Conservation (phyloP, 2,329 filamentous ascomycete genomes). For the Sarocladium brachiariae region DNA sequence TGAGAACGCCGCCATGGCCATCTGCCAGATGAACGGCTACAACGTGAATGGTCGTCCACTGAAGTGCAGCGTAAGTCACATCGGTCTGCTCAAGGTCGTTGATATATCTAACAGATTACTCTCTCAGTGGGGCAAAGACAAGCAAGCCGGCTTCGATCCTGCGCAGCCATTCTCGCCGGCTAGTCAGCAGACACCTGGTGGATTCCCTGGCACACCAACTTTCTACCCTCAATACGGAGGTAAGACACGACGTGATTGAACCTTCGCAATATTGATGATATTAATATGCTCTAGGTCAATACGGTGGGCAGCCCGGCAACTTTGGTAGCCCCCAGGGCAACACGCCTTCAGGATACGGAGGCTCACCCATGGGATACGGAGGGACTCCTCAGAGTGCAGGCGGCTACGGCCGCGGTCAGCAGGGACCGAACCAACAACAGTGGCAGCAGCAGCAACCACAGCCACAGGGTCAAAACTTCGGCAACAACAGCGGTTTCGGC, state of each 20-base stretch:
- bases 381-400: constrained; percentile 69
- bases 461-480: constrained; percentile 45
- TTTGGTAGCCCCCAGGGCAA: constrained; percentile 57
- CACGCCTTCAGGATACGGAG: constrained; percentile 56
- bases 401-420: constrained; percentile 74
- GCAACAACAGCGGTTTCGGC: constrained; percentile 51
- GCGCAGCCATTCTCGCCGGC: constrained; percentile 66
- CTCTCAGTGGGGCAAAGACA: constrained; percentile 98
- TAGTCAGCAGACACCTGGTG: constrained; percentile 62
- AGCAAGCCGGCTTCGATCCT: constrained; percentile 81
- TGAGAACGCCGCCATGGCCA: constrained; percentile 96
- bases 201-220: constrained; percentile 71
- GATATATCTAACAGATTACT: constrained; percentile 13
- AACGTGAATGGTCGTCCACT: constrained; percentile 94
- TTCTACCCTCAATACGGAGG: constrained; percentile 95
- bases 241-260: constrained; percentile 32
- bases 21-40: constrained; percentile 96
- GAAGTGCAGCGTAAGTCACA: constrained; percentile 88
- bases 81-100: neutral
- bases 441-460: constrained; percentile 40
- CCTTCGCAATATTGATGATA: neutral
- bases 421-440: constrained; percentile 44
- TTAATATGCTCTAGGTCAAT: constrained; percentile 34
- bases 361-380: constrained; percentile 60
- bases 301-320: constrained; percentile 59